Conservation (phyloP, 306 rosid species). For the Prinsepia uniflora region DNA sequence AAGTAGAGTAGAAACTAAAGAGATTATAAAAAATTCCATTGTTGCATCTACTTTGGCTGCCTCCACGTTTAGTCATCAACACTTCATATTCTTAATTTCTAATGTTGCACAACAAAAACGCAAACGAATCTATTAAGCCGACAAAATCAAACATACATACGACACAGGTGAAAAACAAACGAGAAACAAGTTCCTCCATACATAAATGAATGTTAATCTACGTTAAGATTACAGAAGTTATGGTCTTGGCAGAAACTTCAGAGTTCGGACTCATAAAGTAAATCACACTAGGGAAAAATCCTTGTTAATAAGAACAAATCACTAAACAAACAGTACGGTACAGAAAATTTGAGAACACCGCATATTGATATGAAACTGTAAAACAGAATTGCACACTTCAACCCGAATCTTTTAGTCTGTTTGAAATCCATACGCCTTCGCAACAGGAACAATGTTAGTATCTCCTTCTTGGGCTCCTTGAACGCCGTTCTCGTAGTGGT, state of each 20-base stretch:
- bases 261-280: slow-evolving; percentile 1
- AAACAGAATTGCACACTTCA: slow-evolving; percentile 15
- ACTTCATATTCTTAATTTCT: background rate
- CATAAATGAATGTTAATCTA: slow-evolving; percentile 11
- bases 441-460: slow-evolving; percentile 33
- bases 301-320: slow-evolving; percentile 20
- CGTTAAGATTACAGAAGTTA: slow-evolving; percentile 23
- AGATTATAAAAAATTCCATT: too few relatives aligned
- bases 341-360: background rate
- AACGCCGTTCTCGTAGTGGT: slow-evolving; percentile 73
- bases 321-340: slow-evolving; percentile 7
- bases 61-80: too few relatives aligned
- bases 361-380: slow-evolving; percentile 18
- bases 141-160: background rate
- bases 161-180: too few relatives aligned
- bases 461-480: slow-evolving; percentile 96
- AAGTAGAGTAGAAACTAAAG: too few relatives aligned
- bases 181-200: background rate
- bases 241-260: slow-evolving; percentile 10
- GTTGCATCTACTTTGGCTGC: too few relatives aligned
- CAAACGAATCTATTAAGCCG: too few relatives aligned
- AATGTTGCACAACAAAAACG: background rate
- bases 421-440: slow-evolving; percentile 25
- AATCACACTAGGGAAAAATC: slow-evolving; percentile 24
- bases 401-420: slow-evolving; percentile 9